These are phyloP conservation scores for Papiliotrema terrestris DNA, from an alignment of 1,284 basidiomycete genomes.

Conservation along the genomic window DNA sequence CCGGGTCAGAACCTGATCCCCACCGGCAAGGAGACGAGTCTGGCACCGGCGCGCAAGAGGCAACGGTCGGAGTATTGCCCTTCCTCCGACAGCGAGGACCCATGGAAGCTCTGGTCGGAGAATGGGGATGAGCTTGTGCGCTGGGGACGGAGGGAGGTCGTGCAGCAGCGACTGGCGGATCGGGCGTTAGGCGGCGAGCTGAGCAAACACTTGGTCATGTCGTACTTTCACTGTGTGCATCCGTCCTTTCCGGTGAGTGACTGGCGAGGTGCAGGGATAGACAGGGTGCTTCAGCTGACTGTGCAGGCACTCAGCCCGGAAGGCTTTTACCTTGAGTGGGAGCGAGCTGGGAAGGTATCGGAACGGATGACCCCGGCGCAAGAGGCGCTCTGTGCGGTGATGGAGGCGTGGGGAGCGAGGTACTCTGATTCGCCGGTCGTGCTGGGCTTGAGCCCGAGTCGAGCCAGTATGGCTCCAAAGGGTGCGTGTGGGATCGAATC, in stretches of 20 bases:
- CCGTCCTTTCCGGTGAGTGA: slow-evolving; percentile 29
- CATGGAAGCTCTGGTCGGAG: slow-evolving; percentile 22
- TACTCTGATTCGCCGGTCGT: slow-evolving; percentile 41
- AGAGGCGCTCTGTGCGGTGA: slow-evolving; percentile 35
- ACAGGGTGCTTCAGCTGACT: neutral
- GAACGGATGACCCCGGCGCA: slow-evolving; percentile 33
- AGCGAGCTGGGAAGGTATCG: slow-evolving; percentile 28
- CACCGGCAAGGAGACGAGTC: neutral
- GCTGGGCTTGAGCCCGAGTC: slow-evolving; percentile 19
- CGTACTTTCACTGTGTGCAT: slow-evolving; percentile 37
- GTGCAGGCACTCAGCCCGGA: slow-evolving; percentile 32
- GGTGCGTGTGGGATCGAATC: slow-evolving; percentile 9
- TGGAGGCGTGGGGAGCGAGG: slow-evolving; percentile 41
- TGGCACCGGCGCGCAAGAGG: neutral
- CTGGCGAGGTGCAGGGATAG: slow-evolving; percentile 2
- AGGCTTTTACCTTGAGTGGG: slow-evolving; percentile 36
- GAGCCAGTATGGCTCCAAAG: slow-evolving; percentile 19
- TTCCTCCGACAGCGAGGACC: slow-evolving; percentile 5
- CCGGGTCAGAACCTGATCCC: neutral
- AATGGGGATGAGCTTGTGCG: slow-evolving; percentile 3
- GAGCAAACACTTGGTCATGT: slow-evolving; percentile 31
- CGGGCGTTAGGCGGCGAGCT: slow-evolving; percentile 27
- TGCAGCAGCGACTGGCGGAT: slow-evolving; percentile 32
- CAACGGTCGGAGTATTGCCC: neutral
- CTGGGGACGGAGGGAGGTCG: slow-evolving; percentile 25